Evolutionary conservation across 2,329 filamentous ascomycete genomes (phyloP), one percentile per base, ranked within the genome.

Genomic region (Dendrostoma leiphaemia): DNA sequence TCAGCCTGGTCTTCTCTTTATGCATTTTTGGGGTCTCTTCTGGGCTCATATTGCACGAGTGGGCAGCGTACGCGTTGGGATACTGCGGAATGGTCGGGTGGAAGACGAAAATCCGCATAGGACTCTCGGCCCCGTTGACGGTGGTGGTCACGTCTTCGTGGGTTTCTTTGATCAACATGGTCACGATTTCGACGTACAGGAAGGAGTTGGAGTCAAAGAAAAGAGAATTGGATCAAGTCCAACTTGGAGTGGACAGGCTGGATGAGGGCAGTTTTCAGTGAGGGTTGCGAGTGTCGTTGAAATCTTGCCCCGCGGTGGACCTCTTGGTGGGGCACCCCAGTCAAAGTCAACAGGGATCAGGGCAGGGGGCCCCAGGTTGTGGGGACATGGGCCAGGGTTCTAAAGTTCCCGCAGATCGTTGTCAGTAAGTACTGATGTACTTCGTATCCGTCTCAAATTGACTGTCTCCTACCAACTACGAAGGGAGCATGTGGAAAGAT

Each of bases 81-180:
- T 96, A 96, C 57, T 88, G 87, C 1, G 90, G 83, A 61, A 97
- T 87, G 13, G 83, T 84, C 7, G 92, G 92, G 67, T 96, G 90
- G 72, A 92, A 96, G 67, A 95, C 68, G 72, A 92, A 96, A 67
- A 96, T 88, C 62, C 80, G 76, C 80, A 83, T 83, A 26, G 75
- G 67, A 57, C 74, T 72, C 59, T 80, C 74, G 65, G 79, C 80
- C 63, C 79, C 79, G 66, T 81, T 74, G 68, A 74, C 78, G 60
- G 67, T 71, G 45, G 73, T 77, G 54, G 71, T 67, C 54, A 82
- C 76, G 61, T 83, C 80, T 56, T 71, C 69, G 63, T 79, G 71
- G 60, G 69, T 76, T 64, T 83, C 80, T 35, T 78, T 74, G 66
- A 83, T 76, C 63, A 82, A 67, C 80, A 83, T 83, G 56, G 15